Evolutionary conservation across 169 alveolate species (phyloP).

Genomic region (Eimeria sp.): DNA sequence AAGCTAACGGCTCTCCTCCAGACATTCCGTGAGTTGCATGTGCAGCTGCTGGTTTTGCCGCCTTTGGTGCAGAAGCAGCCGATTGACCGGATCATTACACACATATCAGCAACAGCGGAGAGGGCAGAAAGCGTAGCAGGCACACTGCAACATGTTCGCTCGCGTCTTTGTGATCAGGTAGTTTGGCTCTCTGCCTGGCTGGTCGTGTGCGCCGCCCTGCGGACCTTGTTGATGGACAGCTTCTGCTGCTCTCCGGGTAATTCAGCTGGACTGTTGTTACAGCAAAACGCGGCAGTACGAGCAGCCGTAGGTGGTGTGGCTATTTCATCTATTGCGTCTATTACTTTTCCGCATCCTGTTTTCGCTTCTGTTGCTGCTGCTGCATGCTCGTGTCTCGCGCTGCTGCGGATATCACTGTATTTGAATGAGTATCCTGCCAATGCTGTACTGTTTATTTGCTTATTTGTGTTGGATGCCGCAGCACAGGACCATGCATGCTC

Average conservation of each 20-base stretch:
- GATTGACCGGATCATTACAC: neutral
- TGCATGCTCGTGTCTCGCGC: neutral
- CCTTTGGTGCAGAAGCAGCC: neutral
- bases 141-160: neutral
- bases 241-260: constrained; percentile 50
- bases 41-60: neutral
- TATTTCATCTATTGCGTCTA: neutral
- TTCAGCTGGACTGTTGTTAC: neutral
- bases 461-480: neutral
- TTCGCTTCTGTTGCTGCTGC: neutral
- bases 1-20: neutral
- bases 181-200: constrained; percentile 31
- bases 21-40: constrained; percentile 4
- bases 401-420: neutral
- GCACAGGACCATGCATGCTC: constrained; percentile 38
- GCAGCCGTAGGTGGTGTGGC: neutral
- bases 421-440: neutral
- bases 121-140: neutral
- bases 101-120: neutral
- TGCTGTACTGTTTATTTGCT: neutral
- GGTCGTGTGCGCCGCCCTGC: constrained; percentile 55
- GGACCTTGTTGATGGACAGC: constrained; percentile 27
- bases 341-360: neutral
- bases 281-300: neutral
- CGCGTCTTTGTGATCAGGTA: neutral